Evolutionary conservation across 352 stramenopile genomes (phyloP), one percentile per base, ranked within the genome.

Genomic region (Pythium diclinum): DNA sequence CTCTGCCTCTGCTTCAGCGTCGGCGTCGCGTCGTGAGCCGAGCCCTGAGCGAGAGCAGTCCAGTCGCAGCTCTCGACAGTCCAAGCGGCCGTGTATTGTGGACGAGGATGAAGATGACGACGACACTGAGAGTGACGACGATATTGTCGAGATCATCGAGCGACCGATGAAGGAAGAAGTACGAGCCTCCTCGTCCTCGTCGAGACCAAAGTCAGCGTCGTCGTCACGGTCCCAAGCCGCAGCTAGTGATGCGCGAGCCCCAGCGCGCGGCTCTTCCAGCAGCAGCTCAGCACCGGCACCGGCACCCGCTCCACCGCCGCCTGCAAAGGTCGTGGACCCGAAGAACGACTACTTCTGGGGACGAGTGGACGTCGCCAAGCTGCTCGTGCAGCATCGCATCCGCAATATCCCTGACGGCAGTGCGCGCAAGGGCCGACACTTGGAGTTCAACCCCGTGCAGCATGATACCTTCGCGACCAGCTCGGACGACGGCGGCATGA

Each of bases 331-430:
- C 0, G 71, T 84, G 33, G 61, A 79, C 9, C 67, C 74, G 17
- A 80, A 82, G 70, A 81, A 76, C 3, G 86, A 95, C 61, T 54
- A 88, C 51, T 94, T 95, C 61, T 94, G 85, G 85, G 79, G 83
- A 30, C 85, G 81, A 32, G 81, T 81, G 8, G 65, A 74, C 13
- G 78, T 73, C 4, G 72, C 80, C 19, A 92, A 95, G 63, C 65
- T 94, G 38, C 66, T 95, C 33, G 73, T 77, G 25, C 85, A 92
- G 54, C 74, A 88, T 33, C 79, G 80, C 19, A 85, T 86, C 40
- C 74, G 70, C 16, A 73, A 76, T 16, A 74, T 94, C 49, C 75
- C 80, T 0, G 87, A 95, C 60, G 78, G 75, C 11, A 87, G 83
- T 52, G 56, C 55, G 42, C 83, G 85, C 23, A 95, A 95, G 54